A percentile compares a stretch with the other conserved stretches of the same genome.
phyloP scores from a whole-genome alignment of 441 rosid species.

The Macaranga tanarius region DNA sequence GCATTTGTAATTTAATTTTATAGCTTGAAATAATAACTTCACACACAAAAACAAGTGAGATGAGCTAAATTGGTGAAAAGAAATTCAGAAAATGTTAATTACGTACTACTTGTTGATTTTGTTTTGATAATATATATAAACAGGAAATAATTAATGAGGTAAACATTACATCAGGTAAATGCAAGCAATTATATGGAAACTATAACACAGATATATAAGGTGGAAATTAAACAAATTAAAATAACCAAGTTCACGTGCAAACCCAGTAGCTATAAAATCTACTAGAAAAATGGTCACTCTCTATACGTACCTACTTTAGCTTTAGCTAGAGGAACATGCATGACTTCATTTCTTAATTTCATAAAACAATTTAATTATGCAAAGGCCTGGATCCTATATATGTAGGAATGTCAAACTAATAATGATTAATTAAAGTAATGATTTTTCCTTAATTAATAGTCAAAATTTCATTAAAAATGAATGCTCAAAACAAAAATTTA shows the following conservation, averaged over 20 bases:
- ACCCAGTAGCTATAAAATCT: conserved; percentile 25
- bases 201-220: conserved; percentile 6
- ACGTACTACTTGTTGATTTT: background rate
- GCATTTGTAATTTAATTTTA: no score
- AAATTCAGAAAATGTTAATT: background rate
- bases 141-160: conserved; percentile 30
- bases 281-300: background rate
- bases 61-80: background rate
- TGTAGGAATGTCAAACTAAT: conserved; percentile 25
- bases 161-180: conserved; percentile 40
- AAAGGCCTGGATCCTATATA: background rate
- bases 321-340: conserved; percentile 4
- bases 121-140: no score
- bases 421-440: background rate
- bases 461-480: background rate
- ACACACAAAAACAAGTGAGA: no score
- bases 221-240: conserved; percentile 8
- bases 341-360: conserved; percentile 5
- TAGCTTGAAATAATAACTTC: no score
- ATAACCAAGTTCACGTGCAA: conserved; percentile 49
- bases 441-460: background rate
- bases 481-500: background rate
- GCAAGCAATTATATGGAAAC: conserved; percentile 26
- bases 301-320: background rate
- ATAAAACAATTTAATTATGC: background rate